Percentiles rank a stretch among this genome's conserved stretches.
Conservation (phyloP, 805 yeast species). For the Myxozyma neglecta region DNA sequence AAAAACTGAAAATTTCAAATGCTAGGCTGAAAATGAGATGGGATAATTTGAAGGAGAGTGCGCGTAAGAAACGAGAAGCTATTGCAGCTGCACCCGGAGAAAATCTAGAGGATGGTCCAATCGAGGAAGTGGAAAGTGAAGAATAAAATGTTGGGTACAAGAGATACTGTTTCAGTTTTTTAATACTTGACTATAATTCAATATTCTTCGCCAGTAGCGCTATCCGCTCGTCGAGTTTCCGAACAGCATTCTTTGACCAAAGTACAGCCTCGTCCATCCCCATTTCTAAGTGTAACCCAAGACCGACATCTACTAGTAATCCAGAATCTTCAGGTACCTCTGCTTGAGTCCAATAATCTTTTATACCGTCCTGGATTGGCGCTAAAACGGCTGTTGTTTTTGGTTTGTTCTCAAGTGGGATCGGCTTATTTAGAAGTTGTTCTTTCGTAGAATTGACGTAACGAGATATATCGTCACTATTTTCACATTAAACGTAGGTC, state of each 20-base stretch:
- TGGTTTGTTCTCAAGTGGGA: not conserved
- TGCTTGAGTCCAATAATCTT: conserved; percentile 19
- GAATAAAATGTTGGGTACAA: not conserved
- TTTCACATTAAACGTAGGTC: not conserved
- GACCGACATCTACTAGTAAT: conserved; percentile 19
- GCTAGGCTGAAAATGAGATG: conserved; percentile 58
- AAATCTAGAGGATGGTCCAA: not conserved
- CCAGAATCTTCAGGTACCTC: conserved; percentile 2
- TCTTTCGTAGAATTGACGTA: not conserved
- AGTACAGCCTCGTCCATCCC: conserved; percentile 8
- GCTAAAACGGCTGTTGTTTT: conserved; percentile 4
- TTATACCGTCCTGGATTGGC: conserved; percentile 15
- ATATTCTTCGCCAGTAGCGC: not conserved
- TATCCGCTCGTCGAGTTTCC: not conserved
- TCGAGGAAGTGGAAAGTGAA: conserved; percentile 1
- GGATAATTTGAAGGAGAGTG: conserved; percentile 66
- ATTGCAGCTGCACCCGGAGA: conserved; percentile 5
- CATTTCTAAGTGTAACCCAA: conserved; percentile 19
- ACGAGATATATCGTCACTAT: conserved; percentile 8
- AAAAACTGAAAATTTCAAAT: conserved; percentile 52
- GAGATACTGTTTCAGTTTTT: not conserved
- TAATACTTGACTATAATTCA: not conserved
- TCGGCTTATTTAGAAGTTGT: not conserved
- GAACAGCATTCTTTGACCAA: not conserved
- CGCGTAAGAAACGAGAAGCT: conserved; percentile 49